Conservation (phyloP, 352 stramenopile species). For the Globisporangium parvum region DNA sequence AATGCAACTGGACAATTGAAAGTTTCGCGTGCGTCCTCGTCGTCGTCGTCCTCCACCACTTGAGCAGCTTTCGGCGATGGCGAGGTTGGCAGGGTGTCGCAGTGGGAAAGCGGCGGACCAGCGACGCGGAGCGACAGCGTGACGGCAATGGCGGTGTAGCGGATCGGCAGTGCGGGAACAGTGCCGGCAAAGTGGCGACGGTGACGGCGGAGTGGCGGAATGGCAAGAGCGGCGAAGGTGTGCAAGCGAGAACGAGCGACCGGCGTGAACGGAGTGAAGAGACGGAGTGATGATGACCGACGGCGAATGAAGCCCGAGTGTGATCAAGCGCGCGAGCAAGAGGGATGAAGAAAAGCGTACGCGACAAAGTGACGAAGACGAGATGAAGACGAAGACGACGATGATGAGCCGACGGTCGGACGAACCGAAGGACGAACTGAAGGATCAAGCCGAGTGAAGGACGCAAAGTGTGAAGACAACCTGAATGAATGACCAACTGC, state of each 20-base stretch:
- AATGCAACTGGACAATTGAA: background rate
- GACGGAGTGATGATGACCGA: no score
- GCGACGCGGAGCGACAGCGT: no score
- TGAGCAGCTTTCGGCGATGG: background rate
- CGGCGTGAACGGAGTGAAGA: conserved; percentile 1
- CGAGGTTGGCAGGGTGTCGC: background rate
- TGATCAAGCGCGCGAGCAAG: background rate
- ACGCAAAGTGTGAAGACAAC: conserved; percentile 5
- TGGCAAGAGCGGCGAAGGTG: no score
- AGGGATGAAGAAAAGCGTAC: background rate
- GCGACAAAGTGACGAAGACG: background rate
- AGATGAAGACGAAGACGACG: conserved; percentile 1
- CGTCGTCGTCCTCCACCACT: background rate
- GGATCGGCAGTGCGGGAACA: no score
- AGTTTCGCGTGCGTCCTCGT: background rate
- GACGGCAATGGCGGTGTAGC: no score
- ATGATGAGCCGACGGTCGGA: background rate
- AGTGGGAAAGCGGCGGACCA: no score
- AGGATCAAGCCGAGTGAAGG: conserved; percentile 4
- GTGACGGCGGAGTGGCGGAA: no score
- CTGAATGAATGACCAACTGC: background rate
- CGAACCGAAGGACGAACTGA: background rate
- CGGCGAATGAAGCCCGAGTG: no score
- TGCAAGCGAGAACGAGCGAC: background rate
- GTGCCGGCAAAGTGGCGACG: no score